phyloP scores from a whole-genome alignment of 306 rosid species.

The Prunus mira region DNA sequence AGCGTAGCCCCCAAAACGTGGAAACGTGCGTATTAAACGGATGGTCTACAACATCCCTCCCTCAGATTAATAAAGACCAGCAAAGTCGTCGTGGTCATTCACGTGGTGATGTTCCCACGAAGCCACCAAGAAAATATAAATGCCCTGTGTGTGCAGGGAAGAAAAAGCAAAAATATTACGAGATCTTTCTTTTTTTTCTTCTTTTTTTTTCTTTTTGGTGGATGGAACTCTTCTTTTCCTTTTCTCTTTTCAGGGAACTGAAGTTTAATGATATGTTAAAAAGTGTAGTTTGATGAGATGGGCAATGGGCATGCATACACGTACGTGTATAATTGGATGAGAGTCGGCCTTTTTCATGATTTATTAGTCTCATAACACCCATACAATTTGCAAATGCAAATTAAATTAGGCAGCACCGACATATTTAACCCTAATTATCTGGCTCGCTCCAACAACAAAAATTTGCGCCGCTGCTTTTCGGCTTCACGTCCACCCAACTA shows the following conservation, averaged over 20 bases:
- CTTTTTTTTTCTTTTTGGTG: not conserved
- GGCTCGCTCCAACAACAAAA: not conserved
- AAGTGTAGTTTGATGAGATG: not conserved
- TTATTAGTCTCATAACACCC: not conserved
- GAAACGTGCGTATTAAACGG: not conserved
- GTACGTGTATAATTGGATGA: not conserved
- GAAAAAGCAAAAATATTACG: not conserved
- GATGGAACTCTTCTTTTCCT: not conserved
- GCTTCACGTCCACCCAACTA: not conserved
- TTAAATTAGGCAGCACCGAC: not conserved
- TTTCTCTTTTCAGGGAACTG: not conserved
- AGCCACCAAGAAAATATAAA: too few relatives aligned
- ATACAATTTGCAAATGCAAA: not conserved
- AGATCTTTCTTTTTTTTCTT: not conserved
- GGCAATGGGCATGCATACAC: too few relatives aligned
- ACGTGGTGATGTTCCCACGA: not conserved
- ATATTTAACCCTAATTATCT: not conserved
- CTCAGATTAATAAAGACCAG: not conserved
- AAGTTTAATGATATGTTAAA: not conserved
- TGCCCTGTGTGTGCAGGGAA: not conserved
- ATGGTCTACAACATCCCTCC: not conserved
- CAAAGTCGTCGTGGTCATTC: not conserved
- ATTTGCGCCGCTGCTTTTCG: not conserved
- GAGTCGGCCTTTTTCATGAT: not conserved
- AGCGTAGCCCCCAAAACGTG: too few relatives aligned